Conservation (phyloP, 768 basidiomycete genomes). For the Pleurotus sapidus region DNA sequence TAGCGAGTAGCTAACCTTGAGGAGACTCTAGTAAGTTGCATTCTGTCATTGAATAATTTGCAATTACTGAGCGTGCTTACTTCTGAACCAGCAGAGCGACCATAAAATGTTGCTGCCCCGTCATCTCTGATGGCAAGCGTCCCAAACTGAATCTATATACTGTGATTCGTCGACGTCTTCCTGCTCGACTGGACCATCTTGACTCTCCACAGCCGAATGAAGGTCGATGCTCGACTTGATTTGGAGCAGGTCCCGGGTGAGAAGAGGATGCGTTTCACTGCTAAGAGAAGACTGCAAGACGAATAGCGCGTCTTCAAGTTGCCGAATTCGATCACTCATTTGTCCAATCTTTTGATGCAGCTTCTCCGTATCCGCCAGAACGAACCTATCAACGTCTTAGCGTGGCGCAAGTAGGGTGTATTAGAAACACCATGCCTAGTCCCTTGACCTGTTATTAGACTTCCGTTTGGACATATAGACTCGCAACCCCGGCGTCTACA, state of each 20-base stretch:
- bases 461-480: conserved; percentile 77
- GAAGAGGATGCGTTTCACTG: conserved; percentile 54
- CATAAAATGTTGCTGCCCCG: conserved; percentile 69
- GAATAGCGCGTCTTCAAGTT: conserved; percentile 65
- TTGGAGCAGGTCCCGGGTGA: conserved; percentile 56
- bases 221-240: conserved; percentile 71
- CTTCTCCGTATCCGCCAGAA: conserved; percentile 69
- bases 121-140: conserved; percentile 68
- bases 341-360: conserved; percentile 63
- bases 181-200: conserved; percentile 16
- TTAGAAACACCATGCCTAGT: conserved; percentile 46
- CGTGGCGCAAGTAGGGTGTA: not conserved
- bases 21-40: conserved; percentile 38
- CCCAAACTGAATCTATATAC: conserved; percentile 68
- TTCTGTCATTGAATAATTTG: not conserved
- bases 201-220: conserved; percentile 52
- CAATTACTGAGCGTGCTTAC: conserved; percentile 29
- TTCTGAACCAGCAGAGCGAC: conserved; percentile 71
- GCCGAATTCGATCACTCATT: conserved; percentile 71
- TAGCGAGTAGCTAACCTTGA: conserved; percentile 42
- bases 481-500: conserved; percentile 75
- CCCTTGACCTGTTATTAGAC: conserved; percentile 74
- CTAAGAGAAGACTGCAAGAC: conserved; percentile 49
- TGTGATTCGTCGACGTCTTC: conserved; percentile 40
- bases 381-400: conserved; percentile 42